Evolutionary conservation across 495 filamentous ascomycete species (phyloP), one percentile per base, ranked within the genome.

Genomic region (Penicillium soppii): DNA sequence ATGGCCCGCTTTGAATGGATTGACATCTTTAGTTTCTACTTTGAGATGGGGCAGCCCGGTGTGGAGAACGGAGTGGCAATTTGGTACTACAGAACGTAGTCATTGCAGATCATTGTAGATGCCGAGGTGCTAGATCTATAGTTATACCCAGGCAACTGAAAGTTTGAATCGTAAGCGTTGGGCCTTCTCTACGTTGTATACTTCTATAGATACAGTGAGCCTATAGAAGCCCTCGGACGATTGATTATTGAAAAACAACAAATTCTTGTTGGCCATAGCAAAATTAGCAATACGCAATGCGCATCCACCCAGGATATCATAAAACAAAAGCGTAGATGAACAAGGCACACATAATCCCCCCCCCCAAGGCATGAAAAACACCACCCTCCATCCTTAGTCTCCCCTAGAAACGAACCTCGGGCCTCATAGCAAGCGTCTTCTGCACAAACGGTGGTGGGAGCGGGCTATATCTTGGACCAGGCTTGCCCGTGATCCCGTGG

Each of bases 401-500:
- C 16, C 13, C 7, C 26, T 58, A 63, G 17, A 63, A 66, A 0
- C 62, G 56, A 23, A 66, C 59, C 20, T 66, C 56, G 2, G 62
- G 62, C 8, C 54, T 46, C 5, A 58, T 43, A 16, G 25, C 15
- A 17, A 61, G 35, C 35, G 23, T 22, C 17, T 56, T 61, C 9
- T 36, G 44, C 4, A 47, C 45, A 32, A 53, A 56, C 8, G 52
- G 37, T 2, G 62, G 59, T 9, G 62, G 62, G 7, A 63, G 49
- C 16, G 52, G 43, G 15, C 42, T 63, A 50, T 66, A 63, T 20
- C 62, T 49, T 23, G 51, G 52, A 9, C 35, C 27, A 8, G 56
- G 38, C 29, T 54, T 63, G 4, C 48, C 16, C 13, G 29, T 27
- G 17, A 52, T 8, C 9, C 55, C 54, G 4, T 37, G 10, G 3